These are phyloP conservation scores for Nicotiana tomentosiformis DNA, from an alignment of 257 asterid species.

Conservation along the genomic window DNA sequence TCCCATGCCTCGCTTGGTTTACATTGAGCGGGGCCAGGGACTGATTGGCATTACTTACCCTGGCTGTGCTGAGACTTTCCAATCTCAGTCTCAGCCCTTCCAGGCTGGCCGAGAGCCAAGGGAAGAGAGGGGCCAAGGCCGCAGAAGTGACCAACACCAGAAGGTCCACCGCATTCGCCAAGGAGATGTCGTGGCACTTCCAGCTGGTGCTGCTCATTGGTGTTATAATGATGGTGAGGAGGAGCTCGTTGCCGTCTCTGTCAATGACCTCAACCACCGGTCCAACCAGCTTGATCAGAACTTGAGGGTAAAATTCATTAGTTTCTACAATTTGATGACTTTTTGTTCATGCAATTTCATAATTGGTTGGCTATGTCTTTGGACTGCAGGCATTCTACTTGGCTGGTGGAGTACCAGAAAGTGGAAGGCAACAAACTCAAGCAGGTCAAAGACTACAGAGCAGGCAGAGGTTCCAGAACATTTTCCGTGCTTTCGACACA, in stretches of 20 bases:
- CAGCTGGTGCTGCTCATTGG: slow-evolving; percentile 70
- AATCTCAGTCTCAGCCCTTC: slow-evolving; percentile 11
- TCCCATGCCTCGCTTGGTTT: slow-evolving; percentile 60
- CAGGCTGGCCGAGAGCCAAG: neutral
- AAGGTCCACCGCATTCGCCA: slow-evolving; percentile 44
- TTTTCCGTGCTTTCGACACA: slow-evolving; percentile 38
- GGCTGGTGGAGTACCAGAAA: slow-evolving; percentile 49
- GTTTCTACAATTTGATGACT: neutral
- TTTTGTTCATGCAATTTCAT: slow-evolving; percentile 4
- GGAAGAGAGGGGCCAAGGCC: neutral
- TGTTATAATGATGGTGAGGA: slow-evolving; percentile 53
- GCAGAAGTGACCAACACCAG: slow-evolving; percentile 47
- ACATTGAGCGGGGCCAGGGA: slow-evolving; percentile 53
- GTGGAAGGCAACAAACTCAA: neutral
- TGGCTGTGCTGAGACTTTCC: slow-evolving; percentile 67
- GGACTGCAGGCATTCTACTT: slow-evolving; percentile 38
- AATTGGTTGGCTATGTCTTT: neutral
- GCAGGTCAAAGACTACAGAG: neutral
- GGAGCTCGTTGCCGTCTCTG: slow-evolving; percentile 45
- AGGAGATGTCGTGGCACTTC: slow-evolving; percentile 64
- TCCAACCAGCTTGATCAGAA: slow-evolving; percentile 71
- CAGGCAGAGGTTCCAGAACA: slow-evolving; percentile 32
- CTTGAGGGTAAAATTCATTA: slow-evolving; percentile 35
- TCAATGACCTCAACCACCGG: slow-evolving; percentile 61
- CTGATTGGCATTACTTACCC: slow-evolving; percentile 44